Evolutionary conservation across 192 early-diverging fungal species (phyloP), one percentile per base, ranked within the genome.

Genomic region (Coemansia asiatica): DNA sequence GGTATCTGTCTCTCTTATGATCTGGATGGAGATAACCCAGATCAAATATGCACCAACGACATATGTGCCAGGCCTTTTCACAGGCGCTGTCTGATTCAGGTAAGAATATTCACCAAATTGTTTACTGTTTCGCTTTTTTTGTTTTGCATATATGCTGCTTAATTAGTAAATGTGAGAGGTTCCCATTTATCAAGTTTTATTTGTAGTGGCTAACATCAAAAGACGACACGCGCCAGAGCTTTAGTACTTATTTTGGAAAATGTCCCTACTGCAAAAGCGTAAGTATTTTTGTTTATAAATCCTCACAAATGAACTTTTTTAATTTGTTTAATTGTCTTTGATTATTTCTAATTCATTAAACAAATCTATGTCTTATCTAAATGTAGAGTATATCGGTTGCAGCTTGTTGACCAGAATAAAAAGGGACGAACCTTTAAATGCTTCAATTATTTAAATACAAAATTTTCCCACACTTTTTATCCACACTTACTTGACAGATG

Each of bases 151-250:
- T 13, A 2, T 44, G 9, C 16, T 13, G 16, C 13, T 44, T 16
- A 1, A 10, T 44, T 18, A 0, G 9, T 13, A 10, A 44, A 1
- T 44, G 40, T 13, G 35, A 6, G 35, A 36, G 35, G 6, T 36
- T 36, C 6, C 13, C 13, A 0, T 36, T 10, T 36, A 36, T 36
- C 35, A 4, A 10, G 38, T 62, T 26, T 47, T 16, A 36, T 16
- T 54, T 61, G 33, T 74, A 74, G 66, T 81, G 78, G 78, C 66
- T 81, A 23, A 63, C 66, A 15, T 62, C 78, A 19, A 81, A 81
- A 28, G 78, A 81, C 21, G 78, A 81, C 29, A 81, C 78, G 27
- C 62, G 78, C 2, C 78, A 75, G 47, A 81, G 78, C 53, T 81
- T 72, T 46, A 49, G 31, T 38, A 81, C 78, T 25, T 74, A 72